Base-by-base conservation (phyloP, 176 grass and related monocot species). In the Poa annua region DNA sequence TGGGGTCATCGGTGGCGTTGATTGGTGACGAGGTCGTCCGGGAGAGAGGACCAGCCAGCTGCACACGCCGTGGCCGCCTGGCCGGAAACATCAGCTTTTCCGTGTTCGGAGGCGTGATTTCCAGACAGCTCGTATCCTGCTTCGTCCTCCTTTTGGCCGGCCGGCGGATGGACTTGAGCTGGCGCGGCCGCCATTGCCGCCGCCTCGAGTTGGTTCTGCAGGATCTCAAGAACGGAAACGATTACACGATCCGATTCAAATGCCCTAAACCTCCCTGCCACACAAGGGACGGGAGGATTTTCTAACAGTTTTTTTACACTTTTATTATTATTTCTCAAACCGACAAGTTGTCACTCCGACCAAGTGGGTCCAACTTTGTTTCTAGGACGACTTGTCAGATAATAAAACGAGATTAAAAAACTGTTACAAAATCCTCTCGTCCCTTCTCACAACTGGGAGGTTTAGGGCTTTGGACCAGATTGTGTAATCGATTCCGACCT, bases 1-100 rank as follows among this genome's bases (percentile, higher is more conserved):
- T 69, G 20, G 66, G 66, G 10, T 69, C 19, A 36, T 69, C 66
- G 10, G 66, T 69, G 36, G n/a, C n/a, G n/a, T n/a, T n/a, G n/a
- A n/a, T n/a, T n/a, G n/a, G n/a, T n/a, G n/a, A n/a, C n/a, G 2
- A 69, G 36, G 66, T 69, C 66, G 19, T 42, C 20, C 36, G 36
- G 35, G 34, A 69, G 66, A 19, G 36, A 69, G 66, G 36, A 22
- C 66, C 66, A 69, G 10, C 38, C 66, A 11, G 34, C 66, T 12
- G 34, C 66, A 21, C 35, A 41, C 35, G 1, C 19, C 35, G 17
- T n/a, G n/a, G n/a, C n/a, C n/a, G n/a, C n/a, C n/a, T 38, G 17
- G 33, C 34, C 29, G 61, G 61, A 34, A 17, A 33, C 15, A 9
- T 15, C 63, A 32, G 61, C 6, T 32, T 66, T 32, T 0, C 15